Evolutionary conservation across 352 stramenopile species (phyloP), one percentile per base, ranked within the genome.

Genomic region (Phytophthora pistaciae): DNA sequence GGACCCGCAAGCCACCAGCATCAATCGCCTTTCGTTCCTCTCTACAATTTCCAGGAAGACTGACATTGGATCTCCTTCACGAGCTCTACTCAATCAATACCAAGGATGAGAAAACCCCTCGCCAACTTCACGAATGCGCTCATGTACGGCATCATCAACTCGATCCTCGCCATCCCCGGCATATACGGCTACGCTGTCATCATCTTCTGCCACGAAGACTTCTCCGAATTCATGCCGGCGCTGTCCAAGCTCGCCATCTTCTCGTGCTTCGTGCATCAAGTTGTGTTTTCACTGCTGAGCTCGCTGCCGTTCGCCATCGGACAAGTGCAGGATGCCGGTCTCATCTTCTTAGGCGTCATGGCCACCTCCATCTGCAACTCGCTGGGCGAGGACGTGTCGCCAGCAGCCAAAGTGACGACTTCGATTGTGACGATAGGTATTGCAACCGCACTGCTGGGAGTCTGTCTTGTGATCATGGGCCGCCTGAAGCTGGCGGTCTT

Each of bases 341-440:
- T 99, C 6, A 99, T 99, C 72, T 99, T 99, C 75, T 81, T 99
- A n/a, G 94, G 81, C 36, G 85, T 87, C 56, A 99, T 99, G 70
- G 92, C 97, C 0, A 90, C 77, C 72, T 99, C 86, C 72, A 93
- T 94, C 59, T 98, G 72, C 80, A 85, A 73, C 59, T 85, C 70
- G 77, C 66, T 98, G 21, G 78, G 92, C 16, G 80, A 88, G 11
- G 63, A 87, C 20, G 82, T 81, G 3, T 38, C 79, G 27, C 55
- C 89, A 3, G 77, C 92, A 38, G 79, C 86, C 42, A 93, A 93
- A 57, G 85, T 99, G n/a, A 91, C 98, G 18, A 99, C 98, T 1
- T 85, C 91, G 13, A 96, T 98, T 29, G 87, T 99, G 18, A 85
- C 83, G 1, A 93, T 99, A 25, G 91, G 87, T 46, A 70, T 98